Conservation (phyloP, 2,329 filamentous ascomycete species). For the Beauveria rudraprayagi region DNA sequence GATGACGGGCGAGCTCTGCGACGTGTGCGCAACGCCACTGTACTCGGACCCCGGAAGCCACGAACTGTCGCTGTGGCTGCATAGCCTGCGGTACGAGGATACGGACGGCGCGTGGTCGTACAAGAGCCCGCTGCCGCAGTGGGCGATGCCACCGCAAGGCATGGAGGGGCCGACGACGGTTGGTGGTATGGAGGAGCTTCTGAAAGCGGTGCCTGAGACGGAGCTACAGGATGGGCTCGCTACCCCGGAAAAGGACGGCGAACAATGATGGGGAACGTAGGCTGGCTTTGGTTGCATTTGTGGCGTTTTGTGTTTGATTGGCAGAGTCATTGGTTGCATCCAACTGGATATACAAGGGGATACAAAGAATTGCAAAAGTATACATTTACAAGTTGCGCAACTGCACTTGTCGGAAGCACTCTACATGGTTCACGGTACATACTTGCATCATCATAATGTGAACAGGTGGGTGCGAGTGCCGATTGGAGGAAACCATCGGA, state of each 20-base stretch:
- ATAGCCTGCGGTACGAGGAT: slow-evolving; percentile 85
- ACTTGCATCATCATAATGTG: too few relatives aligned
- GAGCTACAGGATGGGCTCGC: slow-evolving; percentile 25
- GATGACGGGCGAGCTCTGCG: slow-evolving; percentile 78
- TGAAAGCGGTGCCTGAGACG: slow-evolving; percentile 37
- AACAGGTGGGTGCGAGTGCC: not conserved
- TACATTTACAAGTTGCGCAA: not conserved
- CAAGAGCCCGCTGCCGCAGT: slow-evolving; percentile 71
- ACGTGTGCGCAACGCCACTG: slow-evolving; percentile 74
- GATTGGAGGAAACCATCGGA: not conserved
- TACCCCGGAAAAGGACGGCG: slow-evolving; percentile 29
- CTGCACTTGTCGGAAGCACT: not conserved
- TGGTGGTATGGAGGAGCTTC: slow-evolving; percentile 50
- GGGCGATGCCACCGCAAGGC: slow-evolving; percentile 76
- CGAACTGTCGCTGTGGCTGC: slow-evolving; percentile 87
- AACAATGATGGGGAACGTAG: not conserved
- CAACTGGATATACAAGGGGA: not conserved
- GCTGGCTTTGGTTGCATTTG: not conserved
- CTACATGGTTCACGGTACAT: not conserved
- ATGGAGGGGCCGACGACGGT: slow-evolving; percentile 63
- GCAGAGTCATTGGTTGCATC: not conserved
- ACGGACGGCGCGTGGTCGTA: slow-evolving; percentile 79
- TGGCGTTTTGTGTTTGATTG: not conserved
- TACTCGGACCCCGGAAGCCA: slow-evolving; percentile 89
- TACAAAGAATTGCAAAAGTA: not conserved